Evolutionary conservation across 108 stramenopile genomes (phyloP), one percentile per base, ranked within the genome.

Genomic region (Skeletonema tropicum): DNA sequence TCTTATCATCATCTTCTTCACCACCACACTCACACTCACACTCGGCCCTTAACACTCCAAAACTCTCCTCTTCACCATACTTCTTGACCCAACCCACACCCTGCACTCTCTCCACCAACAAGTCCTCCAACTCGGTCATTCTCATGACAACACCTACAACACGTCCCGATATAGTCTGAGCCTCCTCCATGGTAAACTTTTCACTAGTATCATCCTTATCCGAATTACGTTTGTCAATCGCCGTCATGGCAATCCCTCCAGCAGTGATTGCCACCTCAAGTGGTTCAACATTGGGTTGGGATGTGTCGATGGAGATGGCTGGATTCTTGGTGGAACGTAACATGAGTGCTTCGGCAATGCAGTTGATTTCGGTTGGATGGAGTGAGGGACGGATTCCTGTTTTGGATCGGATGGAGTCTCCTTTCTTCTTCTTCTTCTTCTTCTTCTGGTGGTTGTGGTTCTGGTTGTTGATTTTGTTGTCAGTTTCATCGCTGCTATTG

Each of bases 301-400:
- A 77, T 0, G 21, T 63, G 61, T 82, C 74, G 67, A 83, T 85
- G 58, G 36, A 21, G 10, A 57, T 66, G 19, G 35, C 25, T 15
- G 75, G 62, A 5, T 60, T 45, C 10, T 79, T 64, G 5, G 21
- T 66, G 19, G 80, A 73, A 19, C 92, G 77, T 19, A 84, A 19
- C 38, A 82, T 77, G n/a, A 95, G 67, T 10, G 89, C 89, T 31
- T 92, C 89, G 38, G 92, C 64, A 21, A 95, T 70, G 5, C 90
- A 88, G 60, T 95, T 95, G 77, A 95, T 95, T 5, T 87, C 86
- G n/a, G 84, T 83, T 11, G 94, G 94, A 70, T 95, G 89, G 15
- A 95, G 75, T 14, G 94, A 95, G 0, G 94, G 92, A 14, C 94
- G 88, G 38, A 92, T 89, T 8, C 92, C 94, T 1, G 86, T 87